Percentiles rank a stretch among this genome's conserved stretches.
phyloP scores from a whole-genome alignment of 225 moss, liverwort and hornwort genomes.

The Pleurozium schreberi region DNA sequence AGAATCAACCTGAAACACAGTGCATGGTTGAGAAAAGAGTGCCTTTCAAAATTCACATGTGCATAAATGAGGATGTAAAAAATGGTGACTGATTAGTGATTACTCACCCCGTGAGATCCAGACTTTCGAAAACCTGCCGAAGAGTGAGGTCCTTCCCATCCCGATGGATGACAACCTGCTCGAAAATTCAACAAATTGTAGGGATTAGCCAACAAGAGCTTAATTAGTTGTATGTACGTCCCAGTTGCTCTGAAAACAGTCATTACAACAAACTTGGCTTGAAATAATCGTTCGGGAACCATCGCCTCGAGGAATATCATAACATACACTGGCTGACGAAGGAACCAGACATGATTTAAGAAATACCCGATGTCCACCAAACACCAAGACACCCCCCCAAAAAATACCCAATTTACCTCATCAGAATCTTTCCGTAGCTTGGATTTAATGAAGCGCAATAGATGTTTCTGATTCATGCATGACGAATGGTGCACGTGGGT shows the following conservation, averaged over 20 bases:
- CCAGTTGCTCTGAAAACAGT: background rate
- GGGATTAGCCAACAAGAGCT: background rate
- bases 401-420: slow-evolving; percentile 23
- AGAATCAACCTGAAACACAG: background rate
- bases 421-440: slow-evolving; percentile 76
- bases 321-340: background rate
- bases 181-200: background rate
- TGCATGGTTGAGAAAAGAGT: background rate
- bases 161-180: slow-evolving; percentile 84
- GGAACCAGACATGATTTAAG: background rate
- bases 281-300: background rate
- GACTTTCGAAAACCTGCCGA: slow-evolving; percentile 83
- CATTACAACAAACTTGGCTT: background rate
- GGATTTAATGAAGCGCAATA: slow-evolving; percentile 90
- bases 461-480: slow-evolving; percentile 96
- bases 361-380: background rate
- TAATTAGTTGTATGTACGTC: background rate
- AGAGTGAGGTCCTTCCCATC: slow-evolving; percentile 86
- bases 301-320: background rate
- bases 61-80: background rate
- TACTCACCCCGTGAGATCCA: slow-evolving; percentile 82
- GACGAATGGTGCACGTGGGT: slow-evolving; percentile 94
- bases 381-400: too few species aligned
- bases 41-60: background rate
- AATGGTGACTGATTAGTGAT: background rate